phyloP scores from a whole-genome alignment of 2,329 filamentous ascomycete genomes.

The Knufia petricola region DNA sequence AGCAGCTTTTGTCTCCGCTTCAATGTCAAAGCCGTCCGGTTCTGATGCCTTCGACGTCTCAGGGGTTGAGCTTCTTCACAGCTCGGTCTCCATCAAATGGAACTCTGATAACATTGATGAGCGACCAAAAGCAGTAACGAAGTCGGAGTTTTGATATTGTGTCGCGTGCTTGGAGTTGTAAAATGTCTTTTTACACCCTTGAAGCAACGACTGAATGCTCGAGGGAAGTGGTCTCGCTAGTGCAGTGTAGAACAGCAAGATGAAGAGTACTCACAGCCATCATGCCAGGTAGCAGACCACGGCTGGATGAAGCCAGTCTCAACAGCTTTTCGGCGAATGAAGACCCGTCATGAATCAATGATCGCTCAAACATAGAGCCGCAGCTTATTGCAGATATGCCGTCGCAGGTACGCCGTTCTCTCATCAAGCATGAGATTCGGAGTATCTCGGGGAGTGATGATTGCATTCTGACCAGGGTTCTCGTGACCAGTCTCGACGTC shows the following conservation, averaged over 20 bases:
- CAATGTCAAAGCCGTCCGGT: slow-evolving; percentile 45
- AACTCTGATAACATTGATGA: slow-evolving; percentile 43
- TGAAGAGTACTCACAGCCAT: slow-evolving; percentile 79
- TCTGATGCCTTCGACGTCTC: slow-evolving; percentile 12
- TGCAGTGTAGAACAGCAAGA: slow-evolving; percentile 69
- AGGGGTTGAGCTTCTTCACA: slow-evolving; percentile 28
- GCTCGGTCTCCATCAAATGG: slow-evolving; percentile 39
- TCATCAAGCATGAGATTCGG: slow-evolving; percentile 4
- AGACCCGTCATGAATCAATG: slow-evolving; percentile 54
- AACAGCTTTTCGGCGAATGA: slow-evolving; percentile 70
- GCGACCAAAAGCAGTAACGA: slow-evolving; percentile 69
- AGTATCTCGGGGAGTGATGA: slow-evolving; percentile 26
- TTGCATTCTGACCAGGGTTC: slow-evolving; percentile 17
- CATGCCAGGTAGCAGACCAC: slow-evolving; percentile 83
- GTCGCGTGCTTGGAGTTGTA: slow-evolving; percentile 57
- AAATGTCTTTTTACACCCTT: slow-evolving; percentile 66
- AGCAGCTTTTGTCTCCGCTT: slow-evolving; percentile 58
- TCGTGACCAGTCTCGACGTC: slow-evolving; percentile 47
- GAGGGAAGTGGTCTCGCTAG: slow-evolving; percentile 67
- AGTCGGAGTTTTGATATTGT: slow-evolving; percentile 72
- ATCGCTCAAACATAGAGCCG: slow-evolving; percentile 79
- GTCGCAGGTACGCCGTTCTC: slow-evolving; percentile 6
- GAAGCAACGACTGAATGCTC: slow-evolving; percentile 87
- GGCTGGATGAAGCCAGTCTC: slow-evolving; percentile 70
- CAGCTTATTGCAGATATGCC: slow-evolving; percentile 58